Evolutionary conservation across 352 stramenopile species (phyloP), one percentile per base, ranked within the genome.

Genomic region (Pythium pyrilobum): DNA sequence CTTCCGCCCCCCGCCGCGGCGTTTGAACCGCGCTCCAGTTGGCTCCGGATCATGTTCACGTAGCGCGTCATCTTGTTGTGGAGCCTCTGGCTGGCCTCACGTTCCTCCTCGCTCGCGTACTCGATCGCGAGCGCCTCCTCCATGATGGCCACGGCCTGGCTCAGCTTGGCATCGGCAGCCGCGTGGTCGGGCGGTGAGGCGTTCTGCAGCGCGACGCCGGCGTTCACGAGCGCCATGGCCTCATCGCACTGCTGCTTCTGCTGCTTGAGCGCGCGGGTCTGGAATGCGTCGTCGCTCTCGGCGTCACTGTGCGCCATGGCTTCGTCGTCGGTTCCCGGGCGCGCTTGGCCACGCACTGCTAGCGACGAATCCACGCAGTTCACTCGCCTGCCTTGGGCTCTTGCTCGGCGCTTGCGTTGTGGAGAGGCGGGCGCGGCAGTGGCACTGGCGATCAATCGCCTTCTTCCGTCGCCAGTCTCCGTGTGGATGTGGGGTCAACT

Each of bases 41-140:
- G 82, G 33, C 76, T 89, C 31, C 78, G 74, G 55, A 92, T 92
- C 82, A 92, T 90, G 56, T 92, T 90, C 45, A 90, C 80, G 56
- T 92, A 92, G 18, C 82, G 79, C 40, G 79, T 81, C 79, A 92
- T 92, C 71, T 92, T 92, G 72, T 77, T 89, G 62, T 84, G 85
- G 21, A 89, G 63, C 2, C 77, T 72, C 45, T 82, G 67, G 33
- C 74, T 85, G 20, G 78, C 79, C 36, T 92, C 79, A 13, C 74
- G 73, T 58, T 92, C 81, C 45, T 90, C 82, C 33, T 78, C 61
- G 33, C 66, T 87, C 8, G 67, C 56, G 64, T 88, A 92, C 59
- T 90, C 71, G 48, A 90, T 90, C 33, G 70, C 76, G 12, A 92
- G 72, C 40, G 82, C 82, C 46, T 85, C 43, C 47, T 89, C 77